A percentile compares a stretch with the other conserved stretches of the same genome.
Evolutionary conservation across 2,329 filamentous ascomycete species (phyloP).

Genomic region (Alternaria triticimaculans): DNA sequence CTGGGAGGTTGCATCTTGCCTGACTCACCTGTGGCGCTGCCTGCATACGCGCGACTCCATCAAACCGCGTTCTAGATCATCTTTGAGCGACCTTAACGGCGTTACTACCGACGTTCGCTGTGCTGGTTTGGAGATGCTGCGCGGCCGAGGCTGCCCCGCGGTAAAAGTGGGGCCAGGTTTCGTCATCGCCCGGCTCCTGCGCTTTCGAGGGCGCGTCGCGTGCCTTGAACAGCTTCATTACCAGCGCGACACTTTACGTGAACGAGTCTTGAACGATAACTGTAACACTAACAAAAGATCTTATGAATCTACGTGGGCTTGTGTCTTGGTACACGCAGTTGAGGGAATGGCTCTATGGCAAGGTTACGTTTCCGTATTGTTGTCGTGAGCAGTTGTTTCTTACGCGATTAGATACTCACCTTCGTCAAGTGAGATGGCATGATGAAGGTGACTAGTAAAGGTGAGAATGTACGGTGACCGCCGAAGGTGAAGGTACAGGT

Average conservation of each 20-base stretch:
- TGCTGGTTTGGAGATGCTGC: conserved; percentile 1
- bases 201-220: not conserved
- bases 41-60: not conserved
- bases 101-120: not conserved
- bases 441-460: not conserved
- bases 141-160: conserved; percentile 11
- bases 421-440: not conserved
- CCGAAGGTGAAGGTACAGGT: not conserved
- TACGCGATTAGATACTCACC: not conserved
- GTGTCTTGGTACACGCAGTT: too few relatives aligned
- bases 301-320: not conserved
- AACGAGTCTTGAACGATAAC: not conserved
- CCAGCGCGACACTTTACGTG: not conserved
- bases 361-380: not conserved
- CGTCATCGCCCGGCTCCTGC: not conserved
- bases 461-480: not conserved
- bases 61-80: not conserved
- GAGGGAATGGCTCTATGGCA: not conserved
- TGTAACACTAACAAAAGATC: not conserved
- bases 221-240: not conserved
- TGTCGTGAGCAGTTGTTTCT: not conserved
- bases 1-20: not conserved
- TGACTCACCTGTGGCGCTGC: conserved; percentile 11
- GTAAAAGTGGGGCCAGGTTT: not conserved
- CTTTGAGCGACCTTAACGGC: not conserved